These are phyloP conservation scores for Hamamelis virginiana DNA, from an alignment of 164 flowering plant species.

Conservation along the genomic window DNA sequence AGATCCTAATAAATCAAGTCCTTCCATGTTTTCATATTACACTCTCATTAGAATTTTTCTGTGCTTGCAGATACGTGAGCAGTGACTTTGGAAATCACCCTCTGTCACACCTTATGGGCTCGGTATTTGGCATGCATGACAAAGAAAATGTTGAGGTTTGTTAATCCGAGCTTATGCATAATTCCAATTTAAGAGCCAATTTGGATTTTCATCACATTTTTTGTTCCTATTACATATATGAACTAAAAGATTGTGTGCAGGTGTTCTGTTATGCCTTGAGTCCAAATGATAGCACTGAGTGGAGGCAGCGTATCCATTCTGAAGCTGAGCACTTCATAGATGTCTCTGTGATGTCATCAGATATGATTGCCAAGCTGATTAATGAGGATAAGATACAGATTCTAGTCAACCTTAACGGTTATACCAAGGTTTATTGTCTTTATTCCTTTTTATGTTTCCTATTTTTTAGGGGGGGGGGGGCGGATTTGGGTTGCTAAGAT, in stretches of 20 bases:
- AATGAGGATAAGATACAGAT: slow-evolving; percentile 88
- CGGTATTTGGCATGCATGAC: slow-evolving; percentile 98
- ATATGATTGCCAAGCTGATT: slow-evolving; percentile 79
- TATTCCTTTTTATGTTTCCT: neutral
- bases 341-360: slow-evolving; percentile 90
- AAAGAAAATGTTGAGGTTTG: slow-evolving; percentile 82
- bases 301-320: slow-evolving; percentile 86
- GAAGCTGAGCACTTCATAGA: slow-evolving; percentile 95
- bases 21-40: neutral
- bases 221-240: neutral
- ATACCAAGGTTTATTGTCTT: slow-evolving; percentile 73
- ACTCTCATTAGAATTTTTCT: neutral
- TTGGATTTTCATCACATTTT: neutral
- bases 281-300: slow-evolving; percentile 91
- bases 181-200: neutral
- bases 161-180: neutral
- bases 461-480: too few species aligned
- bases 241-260: slow-evolving; percentile 30
- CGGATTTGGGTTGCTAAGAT: too few species aligned
- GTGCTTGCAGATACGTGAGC: slow-evolving; percentile 74
- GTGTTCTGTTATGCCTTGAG: slow-evolving; percentile 97
- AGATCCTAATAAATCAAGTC: neutral
- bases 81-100: slow-evolving; percentile 99
- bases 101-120: slow-evolving; percentile 96
- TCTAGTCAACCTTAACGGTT: slow-evolving; percentile 90